Evolutionary conservation across 441 rosid species (phyloP).

Genomic region (Mallotus repandus): DNA sequence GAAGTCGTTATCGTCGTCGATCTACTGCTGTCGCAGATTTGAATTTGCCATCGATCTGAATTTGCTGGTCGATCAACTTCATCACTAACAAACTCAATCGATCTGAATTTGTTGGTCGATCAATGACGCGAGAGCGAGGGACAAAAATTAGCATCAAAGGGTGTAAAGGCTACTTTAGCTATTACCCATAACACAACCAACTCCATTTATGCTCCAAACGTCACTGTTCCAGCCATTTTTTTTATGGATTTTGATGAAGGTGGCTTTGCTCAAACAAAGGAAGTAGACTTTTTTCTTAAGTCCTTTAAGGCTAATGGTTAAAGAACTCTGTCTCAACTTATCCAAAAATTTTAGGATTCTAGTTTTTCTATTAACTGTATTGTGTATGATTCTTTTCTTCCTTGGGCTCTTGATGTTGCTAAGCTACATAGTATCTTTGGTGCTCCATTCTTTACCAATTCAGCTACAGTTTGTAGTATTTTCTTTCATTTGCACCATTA

Average conservation of each 20-base stretch:
- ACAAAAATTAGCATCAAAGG: constrained; percentile 46
- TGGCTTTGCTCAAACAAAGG: constrained; percentile 40
- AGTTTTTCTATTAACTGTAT: constrained; percentile 42
- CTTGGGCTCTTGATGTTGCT: constrained; percentile 82
- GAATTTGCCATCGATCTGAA: too few species aligned
- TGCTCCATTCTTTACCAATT: constrained; percentile 68
- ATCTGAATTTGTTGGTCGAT: too few species aligned
- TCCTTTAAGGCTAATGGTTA: constrained; percentile 50
- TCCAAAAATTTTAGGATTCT: constrained; percentile 35
- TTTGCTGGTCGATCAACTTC: too few species aligned
- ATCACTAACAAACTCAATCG: too few species aligned
- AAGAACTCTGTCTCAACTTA: constrained; percentile 42
- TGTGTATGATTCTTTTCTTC: constrained; percentile 68
- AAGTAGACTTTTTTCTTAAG: constrained; percentile 35
- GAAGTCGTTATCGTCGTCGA: too few species aligned
- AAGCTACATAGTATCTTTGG: constrained; percentile 48
- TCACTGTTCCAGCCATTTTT: constrained; percentile 58
- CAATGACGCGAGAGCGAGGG: too few species aligned
- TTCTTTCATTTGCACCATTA: constrained; percentile 38
- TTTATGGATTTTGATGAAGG: constrained; percentile 51
- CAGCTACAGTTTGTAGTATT: constrained; percentile 45
- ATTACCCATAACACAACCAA: constrained; percentile 51
- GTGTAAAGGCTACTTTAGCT: constrained; percentile 61
- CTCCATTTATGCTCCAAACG: constrained; percentile 39
- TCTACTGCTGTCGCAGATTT: too few species aligned